Percentiles rank a stretch among this genome's conserved stretches.
Conservation (phyloP, 305 asterid genomes). For the Withania somnifera region DNA sequence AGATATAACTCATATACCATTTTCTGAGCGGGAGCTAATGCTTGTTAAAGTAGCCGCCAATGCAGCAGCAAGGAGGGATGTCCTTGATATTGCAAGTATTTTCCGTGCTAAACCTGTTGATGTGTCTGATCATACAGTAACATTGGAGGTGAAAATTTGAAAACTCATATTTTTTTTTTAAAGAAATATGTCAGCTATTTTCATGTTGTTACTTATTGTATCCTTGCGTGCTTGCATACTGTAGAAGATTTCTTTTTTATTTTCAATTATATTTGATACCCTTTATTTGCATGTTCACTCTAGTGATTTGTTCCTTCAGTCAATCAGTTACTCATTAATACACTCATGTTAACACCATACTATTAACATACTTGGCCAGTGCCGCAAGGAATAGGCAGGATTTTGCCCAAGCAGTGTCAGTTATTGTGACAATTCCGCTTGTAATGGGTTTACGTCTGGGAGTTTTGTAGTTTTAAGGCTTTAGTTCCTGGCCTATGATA, state of each 20-base stretch:
- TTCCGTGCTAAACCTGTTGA: conserved; percentile 92
- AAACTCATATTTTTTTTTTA: too few species aligned
- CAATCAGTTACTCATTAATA: neutral
- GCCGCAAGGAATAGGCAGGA: neutral
- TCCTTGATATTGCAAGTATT: conserved; percentile 82
- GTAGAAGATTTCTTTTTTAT: neutral
- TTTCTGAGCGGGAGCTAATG: conserved; percentile 95
- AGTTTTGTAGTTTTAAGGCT: neutral
- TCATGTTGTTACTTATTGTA: neutral
- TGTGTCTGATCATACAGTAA: conserved; percentile 88
- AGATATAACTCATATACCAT: conserved; percentile 68
- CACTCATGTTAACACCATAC: neutral
- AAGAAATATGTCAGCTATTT: neutral
- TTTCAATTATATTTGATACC: neutral
- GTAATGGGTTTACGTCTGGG: neutral
- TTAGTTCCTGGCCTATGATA: neutral
- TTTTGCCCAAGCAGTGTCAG: neutral
- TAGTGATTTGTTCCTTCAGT: neutral
- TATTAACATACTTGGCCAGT: neutral
- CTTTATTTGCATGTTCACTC: neutral
- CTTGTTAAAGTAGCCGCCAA: conserved; percentile 79
- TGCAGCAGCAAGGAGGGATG: conserved; percentile 76
- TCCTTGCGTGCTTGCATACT: neutral
- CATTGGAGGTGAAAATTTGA: conserved; percentile 62
- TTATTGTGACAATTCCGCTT: neutral